Evolutionary conservation across 2,329 filamentous ascomycete genomes (phyloP).

Genomic region (Chlorencoelia australis): DNA sequence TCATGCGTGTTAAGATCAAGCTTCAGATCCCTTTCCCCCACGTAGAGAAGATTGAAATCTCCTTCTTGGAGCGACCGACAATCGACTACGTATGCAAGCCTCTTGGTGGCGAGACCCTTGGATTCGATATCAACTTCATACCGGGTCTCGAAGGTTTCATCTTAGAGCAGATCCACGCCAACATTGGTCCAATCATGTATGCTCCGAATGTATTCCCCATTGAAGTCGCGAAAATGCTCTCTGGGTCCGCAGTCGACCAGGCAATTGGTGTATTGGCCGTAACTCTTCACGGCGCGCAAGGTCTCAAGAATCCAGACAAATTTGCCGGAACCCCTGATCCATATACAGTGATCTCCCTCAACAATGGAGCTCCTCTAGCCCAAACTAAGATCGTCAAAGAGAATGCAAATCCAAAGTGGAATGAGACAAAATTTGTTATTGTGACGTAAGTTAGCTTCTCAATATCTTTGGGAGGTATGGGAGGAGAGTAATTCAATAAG

Average conservation of each 20-base stretch:
- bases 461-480: no score
- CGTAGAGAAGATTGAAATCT: conserved; percentile 89
- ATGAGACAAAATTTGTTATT: conserved; percentile 93
- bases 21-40: conserved; percentile 93
- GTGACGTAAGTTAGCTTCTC: no score
- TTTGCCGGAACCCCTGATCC: conserved; percentile 89
- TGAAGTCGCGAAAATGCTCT: conserved; percentile 96
- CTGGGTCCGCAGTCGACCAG: conserved; percentile 86
- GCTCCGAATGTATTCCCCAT: conserved; percentile 95
- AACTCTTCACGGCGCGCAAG: conserved; percentile 81
- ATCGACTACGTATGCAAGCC: conserved; percentile 99
- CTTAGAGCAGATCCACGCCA: conserved; percentile 89
- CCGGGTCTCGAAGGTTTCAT: conserved; percentile 91
- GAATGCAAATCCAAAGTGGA: conserved; percentile 82
- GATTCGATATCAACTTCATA: conserved; percentile 99
- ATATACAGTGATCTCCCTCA: conserved; percentile 77
- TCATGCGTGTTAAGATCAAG: conserved; percentile 97
- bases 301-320: conserved; percentile 90
- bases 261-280: conserved; percentile 90
- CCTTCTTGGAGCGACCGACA: conserved; percentile 74
- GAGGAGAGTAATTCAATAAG: no score
- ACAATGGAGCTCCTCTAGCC: conserved; percentile 69
- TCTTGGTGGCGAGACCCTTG: conserved; percentile 85
- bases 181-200: conserved; percentile 95
- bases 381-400: conserved; percentile 83